These are phyloP conservation scores for Tieghemiomyces parasiticus DNA, from an alignment of 192 early-diverging fungal genomes.

Conservation along the genomic window DNA sequence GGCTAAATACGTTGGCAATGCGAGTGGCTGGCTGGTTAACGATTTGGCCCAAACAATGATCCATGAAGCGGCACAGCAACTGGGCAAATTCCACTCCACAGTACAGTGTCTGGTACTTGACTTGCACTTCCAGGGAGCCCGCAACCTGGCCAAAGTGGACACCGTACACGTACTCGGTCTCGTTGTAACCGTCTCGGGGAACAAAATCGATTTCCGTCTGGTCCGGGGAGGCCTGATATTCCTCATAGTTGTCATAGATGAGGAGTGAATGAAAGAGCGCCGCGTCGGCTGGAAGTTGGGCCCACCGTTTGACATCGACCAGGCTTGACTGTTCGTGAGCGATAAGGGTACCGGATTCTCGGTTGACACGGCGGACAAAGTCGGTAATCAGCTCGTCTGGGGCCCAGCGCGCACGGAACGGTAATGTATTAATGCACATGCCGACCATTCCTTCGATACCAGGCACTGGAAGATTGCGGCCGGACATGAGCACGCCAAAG, in stretches of 20 bases:
- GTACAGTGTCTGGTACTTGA: background rate
- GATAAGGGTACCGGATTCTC: background rate
- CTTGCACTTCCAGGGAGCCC: background rate
- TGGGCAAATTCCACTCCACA: background rate
- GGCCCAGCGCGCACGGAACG: background rate
- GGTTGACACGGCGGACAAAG: background rate
- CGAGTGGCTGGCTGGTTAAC: background rate
- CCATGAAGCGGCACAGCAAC: background rate
- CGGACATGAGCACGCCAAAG: slow-evolving; percentile 1
- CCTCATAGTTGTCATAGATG: too few species aligned
- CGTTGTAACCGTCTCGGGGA: background rate
- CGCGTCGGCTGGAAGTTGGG: background rate
- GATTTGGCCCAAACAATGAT: background rate
- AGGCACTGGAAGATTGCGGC: background rate
- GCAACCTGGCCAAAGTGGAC: background rate
- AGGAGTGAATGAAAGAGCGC: background rate
- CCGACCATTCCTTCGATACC: slow-evolving; percentile 1
- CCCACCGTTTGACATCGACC: slow-evolving; percentile 4
- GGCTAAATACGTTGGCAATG: background rate
- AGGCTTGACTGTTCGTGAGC: background rate
- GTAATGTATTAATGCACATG: background rate
- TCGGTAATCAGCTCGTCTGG: background rate
- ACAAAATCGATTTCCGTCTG: background rate
- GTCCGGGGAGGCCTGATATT: background rate
- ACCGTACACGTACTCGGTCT: background rate